Evolutionary conservation across 2,329 filamentous ascomycete species (phyloP).

Genomic region (Acarospora socialis): DNA sequence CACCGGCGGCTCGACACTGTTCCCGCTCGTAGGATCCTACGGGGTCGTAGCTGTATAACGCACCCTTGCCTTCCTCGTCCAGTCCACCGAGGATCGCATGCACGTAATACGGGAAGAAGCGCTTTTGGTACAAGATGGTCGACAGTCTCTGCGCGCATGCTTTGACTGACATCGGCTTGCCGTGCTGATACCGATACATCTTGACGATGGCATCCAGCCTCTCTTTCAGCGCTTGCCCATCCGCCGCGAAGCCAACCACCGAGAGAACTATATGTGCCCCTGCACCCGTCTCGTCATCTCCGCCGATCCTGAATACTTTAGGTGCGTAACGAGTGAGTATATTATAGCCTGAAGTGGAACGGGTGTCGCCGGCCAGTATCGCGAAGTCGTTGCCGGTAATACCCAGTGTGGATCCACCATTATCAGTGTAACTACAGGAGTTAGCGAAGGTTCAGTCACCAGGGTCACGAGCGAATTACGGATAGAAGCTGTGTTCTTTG

Average conservation of each 20-base stretch:
- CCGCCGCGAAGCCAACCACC: conserved; percentile 89
- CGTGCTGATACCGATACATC: conserved; percentile 97
- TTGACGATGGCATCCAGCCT: conserved; percentile 89
- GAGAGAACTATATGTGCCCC: conserved; percentile 80
- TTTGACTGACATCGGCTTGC: conserved; percentile 87
- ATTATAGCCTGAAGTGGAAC: conserved; percentile 90
- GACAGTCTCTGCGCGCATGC: conserved; percentile 90
- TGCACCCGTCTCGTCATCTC: conserved; percentile 69
- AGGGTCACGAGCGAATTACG: conserved; percentile 7
- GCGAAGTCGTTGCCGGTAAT: conserved; percentile 90
- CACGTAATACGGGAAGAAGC: conserved; percentile 98
- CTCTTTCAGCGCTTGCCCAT: conserved; percentile 87
- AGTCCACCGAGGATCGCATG: conserved; percentile 86
- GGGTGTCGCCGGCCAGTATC: conserved; percentile 93
- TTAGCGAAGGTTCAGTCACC: neutral
- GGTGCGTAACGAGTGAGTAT: conserved; percentile 95
- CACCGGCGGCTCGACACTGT: conserved; percentile 85
- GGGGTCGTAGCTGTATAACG: conserved; percentile 93
- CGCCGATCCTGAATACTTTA: conserved; percentile 95
- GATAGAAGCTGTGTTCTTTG: conserved; percentile 12
- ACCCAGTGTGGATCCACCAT: conserved; percentile 88
- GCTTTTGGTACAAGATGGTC: conserved; percentile 91
- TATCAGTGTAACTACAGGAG: conserved; percentile 64
- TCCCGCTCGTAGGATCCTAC: conserved; percentile 96
- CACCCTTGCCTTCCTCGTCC: conserved; percentile 87